Base-by-base conservation (phyloP, 192 early-diverging fungal genomes). In the Entophlyctis helioformis region DNA sequence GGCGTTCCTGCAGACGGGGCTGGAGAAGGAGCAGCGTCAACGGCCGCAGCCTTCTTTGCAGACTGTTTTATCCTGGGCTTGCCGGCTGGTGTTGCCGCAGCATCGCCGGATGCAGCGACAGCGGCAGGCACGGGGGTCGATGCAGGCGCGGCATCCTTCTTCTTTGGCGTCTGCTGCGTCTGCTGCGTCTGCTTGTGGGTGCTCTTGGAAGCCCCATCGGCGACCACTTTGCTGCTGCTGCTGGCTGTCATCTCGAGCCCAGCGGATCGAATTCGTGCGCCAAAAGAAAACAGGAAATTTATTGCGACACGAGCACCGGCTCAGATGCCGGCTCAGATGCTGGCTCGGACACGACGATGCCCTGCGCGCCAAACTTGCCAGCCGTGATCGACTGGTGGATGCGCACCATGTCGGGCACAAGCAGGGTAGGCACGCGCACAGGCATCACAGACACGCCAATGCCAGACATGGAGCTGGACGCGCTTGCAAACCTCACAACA, bases 401-500 rank as follows among this genome's bases (percentile, higher is more conserved):
- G 18, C 11, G 8, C 8, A 48, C 32, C 13, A 18, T 32, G 2
- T 51, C 36, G 11, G 45, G 10, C 28, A 23, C 40, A 26, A 46
- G 27, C 21, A 16, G 3, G 11, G 31, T 12, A n/a, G 25, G 15
- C 44, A 2, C 44, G 1, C 22, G 11, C 18, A 10, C 24, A 12
- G 39, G 35, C 24, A 18, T 32, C 32, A 48, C 33, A 16, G 53
- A 40, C 28, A 64, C 28, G 39, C 59, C 43, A 42, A 52, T 42
- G 9, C 46, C 56, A 22, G 51, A 54, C 19, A 64, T 20, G 21
- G 50, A 39, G 13, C 28, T 26, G 8, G 46, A 39, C 13, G 26
- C n/a, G 22, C 42, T 42, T 20, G 48, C 26, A 33, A 67, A 67
- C 36, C 53, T 38, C 22, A 67, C 53, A 24, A 51, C 44, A 12